Conservation (phyloP, 106 monocot genomes). For the Acorus calamus region DNA sequence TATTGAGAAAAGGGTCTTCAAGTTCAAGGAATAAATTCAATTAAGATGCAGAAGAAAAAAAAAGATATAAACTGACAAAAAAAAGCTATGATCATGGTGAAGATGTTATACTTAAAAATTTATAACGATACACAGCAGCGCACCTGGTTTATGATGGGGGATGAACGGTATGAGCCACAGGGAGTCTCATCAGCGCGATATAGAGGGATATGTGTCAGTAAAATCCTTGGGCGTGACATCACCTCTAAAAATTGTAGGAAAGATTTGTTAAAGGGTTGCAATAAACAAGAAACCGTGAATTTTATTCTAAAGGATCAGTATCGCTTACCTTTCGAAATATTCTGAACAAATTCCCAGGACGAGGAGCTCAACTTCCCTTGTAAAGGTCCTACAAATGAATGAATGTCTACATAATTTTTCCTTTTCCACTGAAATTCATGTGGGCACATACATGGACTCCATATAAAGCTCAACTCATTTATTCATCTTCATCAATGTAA, state of each 20-base stretch:
- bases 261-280: background rate
- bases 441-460: too few species aligned
- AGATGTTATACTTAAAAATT: background rate
- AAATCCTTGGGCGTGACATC: conserved; percentile 46
- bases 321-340: conserved; percentile 49
- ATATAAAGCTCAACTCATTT: too few species aligned
- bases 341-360: conserved; percentile 78
- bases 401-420: too few species aligned
- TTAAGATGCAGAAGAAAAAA: too few species aligned
- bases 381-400: conserved; percentile 48
- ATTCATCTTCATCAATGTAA: too few species aligned
- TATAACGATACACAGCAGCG: background rate
- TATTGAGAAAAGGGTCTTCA: too few species aligned
- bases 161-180: conserved; percentile 70
- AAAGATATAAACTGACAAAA: conserved; percentile 6
- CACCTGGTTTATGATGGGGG: conserved; percentile 86
- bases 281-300: conserved; percentile 4
- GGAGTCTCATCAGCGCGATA: conserved; percentile 70
- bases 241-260: conserved; percentile 24
- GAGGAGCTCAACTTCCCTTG: conserved; percentile 40
- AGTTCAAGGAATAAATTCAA: too few species aligned
- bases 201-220: conserved; percentile 89
- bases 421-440: too few species aligned
- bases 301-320: background rate
- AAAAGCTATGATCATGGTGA: background rate